phyloP scores from a whole-genome alignment of 148 eudicot genomes.

The Pharnaceum exiguum region DNA sequence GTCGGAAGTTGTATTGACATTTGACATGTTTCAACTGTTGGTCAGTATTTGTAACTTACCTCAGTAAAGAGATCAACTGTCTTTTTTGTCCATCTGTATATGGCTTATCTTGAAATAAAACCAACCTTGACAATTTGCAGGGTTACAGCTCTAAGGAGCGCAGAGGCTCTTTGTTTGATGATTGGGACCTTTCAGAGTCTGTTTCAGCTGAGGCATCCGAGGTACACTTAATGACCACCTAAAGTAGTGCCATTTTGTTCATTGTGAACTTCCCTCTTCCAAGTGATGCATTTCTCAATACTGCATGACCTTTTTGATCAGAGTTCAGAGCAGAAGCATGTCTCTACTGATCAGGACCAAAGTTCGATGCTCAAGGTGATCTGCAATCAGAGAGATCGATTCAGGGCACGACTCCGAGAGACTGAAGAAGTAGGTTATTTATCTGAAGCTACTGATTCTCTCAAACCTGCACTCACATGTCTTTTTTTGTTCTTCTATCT shows the following conservation, averaged over 20 bases:
- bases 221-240: constrained; percentile 30
- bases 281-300: background rate
- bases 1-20: too few relatives aligned
- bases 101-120: too few relatives aligned
- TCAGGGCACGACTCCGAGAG: constrained; percentile 82
- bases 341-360: constrained; percentile 76
- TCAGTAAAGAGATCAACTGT: too few relatives aligned
- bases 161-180: constrained; percentile 65
- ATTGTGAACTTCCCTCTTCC: background rate
- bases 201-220: constrained; percentile 66
- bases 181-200: constrained; percentile 95
- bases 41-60: too few relatives aligned
- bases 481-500: background rate
- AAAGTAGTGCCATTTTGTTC: background rate
- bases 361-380: constrained; percentile 98
- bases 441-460: background rate
- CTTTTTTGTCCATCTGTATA: too few relatives aligned
- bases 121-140: constrained; percentile 28
- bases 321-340: constrained; percentile 78
- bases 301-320: constrained; percentile 27
- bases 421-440: constrained; percentile 77
- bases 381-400: constrained; percentile 95
- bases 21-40: too few relatives aligned
- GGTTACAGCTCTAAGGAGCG: constrained; percentile 90
- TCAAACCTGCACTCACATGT: background rate